phyloP scores from a whole-genome alignment of 257 asterid genomes.

The Solanum okadae region DNA sequence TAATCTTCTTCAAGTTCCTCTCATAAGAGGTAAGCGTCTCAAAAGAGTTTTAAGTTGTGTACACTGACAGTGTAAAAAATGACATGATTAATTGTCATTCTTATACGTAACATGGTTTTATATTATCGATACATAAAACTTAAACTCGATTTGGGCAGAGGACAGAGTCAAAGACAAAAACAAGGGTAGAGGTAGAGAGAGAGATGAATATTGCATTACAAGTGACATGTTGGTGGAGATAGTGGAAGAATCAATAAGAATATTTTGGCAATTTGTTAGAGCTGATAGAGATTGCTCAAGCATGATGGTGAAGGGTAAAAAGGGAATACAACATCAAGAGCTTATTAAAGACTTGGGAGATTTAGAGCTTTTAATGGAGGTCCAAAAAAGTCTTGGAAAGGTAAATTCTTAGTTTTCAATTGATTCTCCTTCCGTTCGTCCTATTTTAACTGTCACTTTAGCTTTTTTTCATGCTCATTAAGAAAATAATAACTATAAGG shows the following conservation, averaged over 20 bases:
- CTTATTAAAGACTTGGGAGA: constrained; percentile 36
- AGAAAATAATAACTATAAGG: not conserved
- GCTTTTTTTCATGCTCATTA: not conserved
- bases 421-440: not conserved
- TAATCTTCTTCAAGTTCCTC: constrained; percentile 88
- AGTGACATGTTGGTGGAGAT: constrained; percentile 73
- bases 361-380: constrained; percentile 38
- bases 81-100: not conserved
- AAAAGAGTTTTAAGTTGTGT: not conserved
- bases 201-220: constrained; percentile 41
- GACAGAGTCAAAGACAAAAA: constrained; percentile 41
- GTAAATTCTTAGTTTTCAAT: constrained; percentile 10
- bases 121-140: not conserved
- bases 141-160: constrained; percentile 25
- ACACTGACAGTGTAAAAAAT: rapidly evolving
- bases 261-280: constrained; percentile 76
- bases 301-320: constrained; percentile 19
- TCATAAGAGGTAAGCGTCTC: constrained; percentile 43
- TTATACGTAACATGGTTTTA: not conserved
- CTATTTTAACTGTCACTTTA: not conserved
- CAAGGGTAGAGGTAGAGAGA: constrained; percentile 27
- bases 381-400: constrained; percentile 57
- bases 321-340: constrained; percentile 17
- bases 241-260: constrained; percentile 81
- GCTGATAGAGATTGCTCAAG: constrained; percentile 55